A percentile compares a stretch with the other conserved stretches of the same genome.
phyloP scores from a whole-genome alignment of 495 filamentous ascomycete genomes.

The Penicillium antarcticum region DNA sequence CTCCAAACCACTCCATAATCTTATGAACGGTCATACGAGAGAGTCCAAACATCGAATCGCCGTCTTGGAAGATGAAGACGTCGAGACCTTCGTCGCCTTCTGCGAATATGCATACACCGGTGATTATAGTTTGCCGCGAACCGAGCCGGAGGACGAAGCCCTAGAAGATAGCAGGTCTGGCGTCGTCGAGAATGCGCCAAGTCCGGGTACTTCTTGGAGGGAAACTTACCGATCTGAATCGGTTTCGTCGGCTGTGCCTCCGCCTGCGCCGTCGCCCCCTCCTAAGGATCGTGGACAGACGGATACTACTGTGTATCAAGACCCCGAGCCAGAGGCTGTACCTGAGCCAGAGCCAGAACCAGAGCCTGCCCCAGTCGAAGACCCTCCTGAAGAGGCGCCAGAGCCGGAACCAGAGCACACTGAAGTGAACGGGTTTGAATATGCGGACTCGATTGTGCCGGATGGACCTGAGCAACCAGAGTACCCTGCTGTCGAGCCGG shows the following conservation, averaged over 20 bases:
- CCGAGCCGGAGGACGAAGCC: neutral
- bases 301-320: neutral
- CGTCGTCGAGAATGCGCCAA: slow-evolving; percentile 7
- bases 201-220: slow-evolving; percentile 16
- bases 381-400: no score
- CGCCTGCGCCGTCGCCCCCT: slow-evolving; percentile 23
- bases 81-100: slow-evolving; percentile 46
- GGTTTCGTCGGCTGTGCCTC: slow-evolving; percentile 18
- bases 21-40: slow-evolving; percentile 42
- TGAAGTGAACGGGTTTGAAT: neutral
- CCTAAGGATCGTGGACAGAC: slow-evolving; percentile 12
- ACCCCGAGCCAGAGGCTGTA: neutral
- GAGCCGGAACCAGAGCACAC: slow-evolving; percentile 2
- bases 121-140: slow-evolving; percentile 38
- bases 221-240: slow-evolving; percentile 20
- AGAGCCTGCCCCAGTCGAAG: neutral
- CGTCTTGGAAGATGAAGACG: slow-evolving; percentile 44
- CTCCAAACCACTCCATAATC: slow-evolving; percentile 43
- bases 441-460: neutral
- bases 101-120: slow-evolving; percentile 51
- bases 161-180: slow-evolving; percentile 9
- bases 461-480: neutral
- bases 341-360: neutral
- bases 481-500: neutral
- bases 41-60: slow-evolving; percentile 45